Conservation (phyloP, 768 basidiomycete genomes). For the Phlegmacium glaucopus region DNA sequence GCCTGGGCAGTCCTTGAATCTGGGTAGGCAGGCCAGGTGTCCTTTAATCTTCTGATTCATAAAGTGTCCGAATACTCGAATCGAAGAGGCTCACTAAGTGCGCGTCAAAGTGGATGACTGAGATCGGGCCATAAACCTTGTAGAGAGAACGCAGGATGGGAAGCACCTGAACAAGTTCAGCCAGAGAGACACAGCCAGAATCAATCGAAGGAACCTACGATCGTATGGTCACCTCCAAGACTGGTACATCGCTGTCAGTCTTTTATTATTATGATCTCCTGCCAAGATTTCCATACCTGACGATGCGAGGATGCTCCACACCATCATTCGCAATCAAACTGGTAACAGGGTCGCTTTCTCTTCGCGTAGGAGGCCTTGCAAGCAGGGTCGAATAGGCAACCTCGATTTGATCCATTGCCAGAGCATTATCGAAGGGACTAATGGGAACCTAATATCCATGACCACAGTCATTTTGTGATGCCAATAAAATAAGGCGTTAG, state of each 20-base stretch:
- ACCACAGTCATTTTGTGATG: background rate
- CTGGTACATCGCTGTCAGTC: constrained; percentile 28
- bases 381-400: constrained; percentile 79
- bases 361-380: constrained; percentile 43
- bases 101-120: constrained; percentile 82
- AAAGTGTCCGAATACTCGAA: background rate
- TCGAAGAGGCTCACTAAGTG: constrained; percentile 41
- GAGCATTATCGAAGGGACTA: constrained; percentile 75
- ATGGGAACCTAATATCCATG: constrained; percentile 56
- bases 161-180: constrained; percentile 58
- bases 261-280: background rate
- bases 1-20: constrained; percentile 61
- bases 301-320: constrained; percentile 66
- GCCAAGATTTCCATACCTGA: constrained; percentile 40
- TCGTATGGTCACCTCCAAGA: constrained; percentile 87
- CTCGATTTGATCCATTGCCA: constrained; percentile 85
- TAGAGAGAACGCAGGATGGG: constrained; percentile 80
- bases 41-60: constrained; percentile 29
- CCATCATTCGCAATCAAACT: constrained; percentile 51
- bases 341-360: constrained; percentile 35
- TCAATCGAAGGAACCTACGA: constrained; percentile 39
- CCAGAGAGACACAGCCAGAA: constrained; percentile 35
- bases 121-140: constrained; percentile 77
- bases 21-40: constrained; percentile 58
- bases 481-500: background rate